Evolutionary conservation across 306 rosid species (phyloP), one percentile per base, ranked within the genome.

Genomic region (Vachellia pachyceras): DNA sequence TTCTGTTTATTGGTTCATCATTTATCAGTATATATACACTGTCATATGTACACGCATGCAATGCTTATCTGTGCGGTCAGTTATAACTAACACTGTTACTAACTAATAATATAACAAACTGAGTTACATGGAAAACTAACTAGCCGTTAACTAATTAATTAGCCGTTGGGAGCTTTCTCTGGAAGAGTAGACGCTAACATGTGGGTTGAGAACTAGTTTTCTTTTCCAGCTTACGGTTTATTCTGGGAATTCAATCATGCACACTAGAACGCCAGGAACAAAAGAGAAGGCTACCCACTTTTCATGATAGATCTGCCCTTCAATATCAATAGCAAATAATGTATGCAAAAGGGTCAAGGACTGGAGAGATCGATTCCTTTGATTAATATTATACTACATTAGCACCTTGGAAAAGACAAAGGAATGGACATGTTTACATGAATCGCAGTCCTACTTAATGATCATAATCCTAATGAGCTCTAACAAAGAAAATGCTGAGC

Each of bases 401-500:
- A 40, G 7, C 50, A 9, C 35, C 52, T 52, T 61, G 4, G 35
- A 73, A 42, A 72, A 64, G 33, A 49, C 68, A 11, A 33, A 29
- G 41, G 41, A 35, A 13, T n/a, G 23, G 37, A 61, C 68, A 29
- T 61, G 68, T 61, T 12, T 61, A 61, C 68, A 61, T 61, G 68
- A 29, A 29, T 61, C 5, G 40, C 14, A 29, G 18, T 58, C 65
- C 65, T 58, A 29, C 11, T 29, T 50, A 50, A 55, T 55, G 29
- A 29, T n/a, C 20, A 18, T 8, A 42, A 42, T 5, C 73, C 80
- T 87, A 91, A 11, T 87, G 92, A 88, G 96, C 70, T 82, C 98
- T 87, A 58, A 92, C 90, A 78, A 95, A 92, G 95, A 91, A 95
- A 74, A 95, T 95, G 61, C 99, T 93, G 35, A 95, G 73, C 64